Percentiles rank a stretch among this genome's conserved stretches.
phyloP scores from a whole-genome alignment of 164 flowering plant genomes.

The Umbilicus rupestris region DNA sequence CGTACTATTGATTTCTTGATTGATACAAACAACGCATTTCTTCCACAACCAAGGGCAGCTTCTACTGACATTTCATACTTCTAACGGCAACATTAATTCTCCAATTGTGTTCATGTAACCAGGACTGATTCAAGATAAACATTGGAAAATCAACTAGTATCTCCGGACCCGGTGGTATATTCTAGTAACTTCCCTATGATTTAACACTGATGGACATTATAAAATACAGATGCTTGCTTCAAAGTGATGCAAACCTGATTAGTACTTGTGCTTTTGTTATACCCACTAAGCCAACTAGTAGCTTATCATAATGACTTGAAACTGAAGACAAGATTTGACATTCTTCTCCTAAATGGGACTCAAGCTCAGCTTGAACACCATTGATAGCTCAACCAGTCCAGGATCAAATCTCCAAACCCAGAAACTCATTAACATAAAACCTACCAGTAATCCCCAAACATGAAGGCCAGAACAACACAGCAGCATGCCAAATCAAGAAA shows the following conservation, averaged over 20 bases:
- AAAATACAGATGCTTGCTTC: background rate
- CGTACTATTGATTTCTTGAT: background rate
- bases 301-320: background rate
- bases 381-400: background rate
- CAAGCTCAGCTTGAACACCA: background rate
- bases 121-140: background rate
- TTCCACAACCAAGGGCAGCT: background rate
- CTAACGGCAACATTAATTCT: background rate
- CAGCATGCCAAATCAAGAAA: background rate
- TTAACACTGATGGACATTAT: no score
- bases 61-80: background rate
- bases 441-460: background rate
- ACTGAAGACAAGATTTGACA: background rate
- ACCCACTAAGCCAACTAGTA: no score
- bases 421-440: background rate
- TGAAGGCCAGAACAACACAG: background rate
- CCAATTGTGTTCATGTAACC: background rate
- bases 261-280: background rate
- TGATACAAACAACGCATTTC: background rate
- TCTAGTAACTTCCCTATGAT: no score
- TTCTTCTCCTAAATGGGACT: background rate
- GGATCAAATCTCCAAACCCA: background rate
- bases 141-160: background rate
- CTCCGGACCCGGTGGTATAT: no score
- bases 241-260: background rate